phyloP scores from a whole-genome alignment of 257 asterid species.

The Apocynum venetum region DNA sequence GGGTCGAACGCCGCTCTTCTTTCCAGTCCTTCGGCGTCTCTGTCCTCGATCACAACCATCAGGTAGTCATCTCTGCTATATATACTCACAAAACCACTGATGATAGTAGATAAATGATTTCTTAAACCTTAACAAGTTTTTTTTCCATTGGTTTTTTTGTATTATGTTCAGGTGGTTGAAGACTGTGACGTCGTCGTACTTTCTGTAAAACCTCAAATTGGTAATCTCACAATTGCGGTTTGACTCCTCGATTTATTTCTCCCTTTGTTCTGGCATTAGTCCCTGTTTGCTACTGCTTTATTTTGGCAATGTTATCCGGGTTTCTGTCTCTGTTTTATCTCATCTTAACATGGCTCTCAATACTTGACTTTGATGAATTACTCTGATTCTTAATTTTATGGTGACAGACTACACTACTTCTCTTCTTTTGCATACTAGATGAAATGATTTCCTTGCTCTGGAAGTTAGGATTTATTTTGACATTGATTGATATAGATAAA shows the following conservation, averaged over 20 bases:
- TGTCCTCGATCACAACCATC: conserved; percentile 51
- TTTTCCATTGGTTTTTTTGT: conserved; percentile 9
- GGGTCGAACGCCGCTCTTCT: conserved; percentile 58
- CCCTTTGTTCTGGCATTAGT: not conserved
- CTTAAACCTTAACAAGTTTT: conserved; percentile 4
- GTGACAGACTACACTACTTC: not conserved
- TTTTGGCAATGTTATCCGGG: not conserved
- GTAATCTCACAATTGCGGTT: conserved; percentile 32
- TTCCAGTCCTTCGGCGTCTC: conserved; percentile 77
- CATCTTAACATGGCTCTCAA: not conserved
- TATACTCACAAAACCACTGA: too few species aligned
- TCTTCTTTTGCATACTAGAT: not conserved
- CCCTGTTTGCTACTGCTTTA: not conserved
- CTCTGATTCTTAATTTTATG: not conserved
- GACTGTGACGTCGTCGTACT: conserved; percentile 78
- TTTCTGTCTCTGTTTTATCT: not conserved
- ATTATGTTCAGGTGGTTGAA: conserved; percentile 66
- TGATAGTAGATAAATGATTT: not conserved
- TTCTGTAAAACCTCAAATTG: conserved; percentile 94
- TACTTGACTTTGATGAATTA: not conserved
- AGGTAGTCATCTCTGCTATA: conserved; percentile 37
- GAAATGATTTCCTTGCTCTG: too few species aligned
- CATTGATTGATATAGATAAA: not conserved
- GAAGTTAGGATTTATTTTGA: not conserved
- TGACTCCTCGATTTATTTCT: not conserved